Conservation (phyloP, 2,329 filamentous ascomycete species). For the Aspergillus sojae region DNA sequence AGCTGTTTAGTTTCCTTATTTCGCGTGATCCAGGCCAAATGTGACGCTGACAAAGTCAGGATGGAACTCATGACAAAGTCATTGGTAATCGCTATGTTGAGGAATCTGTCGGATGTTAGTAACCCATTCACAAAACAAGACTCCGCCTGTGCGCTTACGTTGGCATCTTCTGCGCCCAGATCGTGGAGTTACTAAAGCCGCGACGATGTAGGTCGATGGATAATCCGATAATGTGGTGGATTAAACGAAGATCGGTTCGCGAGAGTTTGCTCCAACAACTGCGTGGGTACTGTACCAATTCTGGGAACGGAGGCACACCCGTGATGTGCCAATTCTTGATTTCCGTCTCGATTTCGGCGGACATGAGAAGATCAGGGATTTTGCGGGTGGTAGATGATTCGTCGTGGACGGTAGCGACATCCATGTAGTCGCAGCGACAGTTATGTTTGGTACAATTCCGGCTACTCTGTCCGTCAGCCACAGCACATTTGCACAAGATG, state of each 20-base stretch:
- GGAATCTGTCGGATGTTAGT: slow-evolving; percentile 58
- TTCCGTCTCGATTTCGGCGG: slow-evolving; percentile 77
- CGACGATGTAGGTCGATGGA: slow-evolving; percentile 78
- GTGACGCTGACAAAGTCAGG: slow-evolving; percentile 90
- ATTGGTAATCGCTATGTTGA: slow-evolving; percentile 79
- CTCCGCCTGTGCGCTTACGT: slow-evolving; percentile 64
- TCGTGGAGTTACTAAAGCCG: slow-evolving; percentile 78
- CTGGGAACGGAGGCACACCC: slow-evolving; percentile 81
- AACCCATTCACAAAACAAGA: neutral
- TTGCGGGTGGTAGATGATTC: slow-evolving; percentile 55
- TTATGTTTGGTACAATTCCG: slow-evolving; percentile 99
- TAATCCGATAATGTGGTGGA: slow-evolving; percentile 86
- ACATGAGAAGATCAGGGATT: slow-evolving; percentile 74
- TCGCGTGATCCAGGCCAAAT: slow-evolving; percentile 85
- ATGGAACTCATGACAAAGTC: slow-evolving; percentile 93
- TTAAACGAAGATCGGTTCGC: slow-evolving; percentile 78
- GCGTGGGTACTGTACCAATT: slow-evolving; percentile 74
- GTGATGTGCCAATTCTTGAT: slow-evolving; percentile 83
- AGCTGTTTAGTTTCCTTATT: slow-evolving; percentile 84
- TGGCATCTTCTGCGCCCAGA: slow-evolving; percentile 92
- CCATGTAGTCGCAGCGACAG: slow-evolving; percentile 97
- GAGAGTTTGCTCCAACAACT: slow-evolving; percentile 73
- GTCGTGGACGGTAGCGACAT: slow-evolving; percentile 67
- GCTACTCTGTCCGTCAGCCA: slow-evolving; percentile 50
- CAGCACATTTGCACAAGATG: neutral